Evolutionary conservation across 2,329 filamentous ascomycete species (phyloP).

Genomic region (Cercospora berteroae): DNA sequence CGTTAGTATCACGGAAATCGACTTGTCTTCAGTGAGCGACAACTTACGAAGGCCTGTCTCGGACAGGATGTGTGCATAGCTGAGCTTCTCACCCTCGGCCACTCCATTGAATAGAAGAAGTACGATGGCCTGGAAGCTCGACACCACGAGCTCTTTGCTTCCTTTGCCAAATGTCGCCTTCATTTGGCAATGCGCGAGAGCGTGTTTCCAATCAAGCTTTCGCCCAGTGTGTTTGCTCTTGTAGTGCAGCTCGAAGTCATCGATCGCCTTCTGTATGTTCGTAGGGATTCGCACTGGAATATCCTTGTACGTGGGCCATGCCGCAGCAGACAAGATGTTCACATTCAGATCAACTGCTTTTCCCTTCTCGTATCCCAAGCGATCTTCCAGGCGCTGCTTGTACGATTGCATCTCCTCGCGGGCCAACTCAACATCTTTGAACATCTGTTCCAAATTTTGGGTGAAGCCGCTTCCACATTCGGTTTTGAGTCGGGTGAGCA

Average conservation of each 20-base stretch:
- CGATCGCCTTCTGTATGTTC: conserved; percentile 71
- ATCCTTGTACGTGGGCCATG: conserved; percentile 91
- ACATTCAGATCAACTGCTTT: conserved; percentile 74
- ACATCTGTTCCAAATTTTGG: conserved; percentile 98
- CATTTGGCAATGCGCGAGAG: conserved; percentile 85
- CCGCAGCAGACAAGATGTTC: conserved; percentile 82
- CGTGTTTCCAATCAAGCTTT: conserved; percentile 86
- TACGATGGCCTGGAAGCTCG: conserved; percentile 87
- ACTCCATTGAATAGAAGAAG: conserved; percentile 84
- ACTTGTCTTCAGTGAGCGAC: background rate
- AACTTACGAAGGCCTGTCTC: conserved; percentile 68
- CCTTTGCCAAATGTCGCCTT: conserved; percentile 77
- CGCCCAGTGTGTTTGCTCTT: conserved; percentile 84
- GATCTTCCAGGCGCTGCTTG: conserved; percentile 64
- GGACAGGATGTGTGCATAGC: conserved; percentile 71
- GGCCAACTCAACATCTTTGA: conserved; percentile 93
- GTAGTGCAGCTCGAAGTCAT: conserved; percentile 82
- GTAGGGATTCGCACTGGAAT: conserved; percentile 70
- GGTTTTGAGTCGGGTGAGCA: conserved; percentile 86
- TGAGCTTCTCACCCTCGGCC: conserved; percentile 60
- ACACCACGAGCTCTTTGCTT: conserved; percentile 83
- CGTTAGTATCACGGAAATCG: conserved; percentile 23
- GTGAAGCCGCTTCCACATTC: conserved; percentile 95
- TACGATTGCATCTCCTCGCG: conserved; percentile 92
- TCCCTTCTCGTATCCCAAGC: conserved; percentile 43